Evolutionary conservation across 139 green algal genomes (phyloP).

Genomic region (Penium margaritaceum): DNA sequence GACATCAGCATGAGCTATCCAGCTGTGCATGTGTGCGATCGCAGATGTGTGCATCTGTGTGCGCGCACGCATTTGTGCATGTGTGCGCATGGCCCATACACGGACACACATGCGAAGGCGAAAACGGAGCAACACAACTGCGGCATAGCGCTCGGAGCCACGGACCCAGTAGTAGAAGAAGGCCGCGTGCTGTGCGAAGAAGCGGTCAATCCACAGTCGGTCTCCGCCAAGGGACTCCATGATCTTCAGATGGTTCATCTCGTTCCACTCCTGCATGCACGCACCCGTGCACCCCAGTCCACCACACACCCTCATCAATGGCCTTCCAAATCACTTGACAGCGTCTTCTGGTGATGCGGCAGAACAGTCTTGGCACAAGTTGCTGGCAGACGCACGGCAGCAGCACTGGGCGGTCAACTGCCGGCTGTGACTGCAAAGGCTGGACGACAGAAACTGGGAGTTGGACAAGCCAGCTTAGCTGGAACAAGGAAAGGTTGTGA

Average conservation of each 20-base stretch:
- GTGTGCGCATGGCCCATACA: not conserved
- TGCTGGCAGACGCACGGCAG: no score
- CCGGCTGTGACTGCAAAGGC: no score
- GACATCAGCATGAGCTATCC: no score
- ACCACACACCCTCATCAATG: no score
- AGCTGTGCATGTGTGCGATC: not conserved
- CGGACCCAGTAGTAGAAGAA: slow-evolving; percentile 49
- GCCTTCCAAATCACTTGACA: no score
- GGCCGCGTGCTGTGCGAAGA: slow-evolving; percentile 53
- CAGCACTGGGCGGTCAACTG: no score
- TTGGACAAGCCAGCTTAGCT: no score
- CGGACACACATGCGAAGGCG: not conserved
- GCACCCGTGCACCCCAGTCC: no score
- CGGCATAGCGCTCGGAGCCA: not conserved
- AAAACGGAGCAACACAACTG: not conserved
- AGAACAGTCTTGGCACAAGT: no score
- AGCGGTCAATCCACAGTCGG: slow-evolving; percentile 73
- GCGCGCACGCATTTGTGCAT: not conserved
- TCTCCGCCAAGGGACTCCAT: slow-evolving; percentile 94
- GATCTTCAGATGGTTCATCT: slow-evolving; percentile 68
- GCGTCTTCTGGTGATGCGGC: no score
- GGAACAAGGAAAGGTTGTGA: no score
- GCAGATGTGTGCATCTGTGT: slow-evolving; percentile 17
- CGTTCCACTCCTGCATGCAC: slow-evolving; percentile 47
- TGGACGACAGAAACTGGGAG: no score